These are phyloP conservation scores for Picea abies DNA, from an alignment of 83 land plant species.

Conservation along the genomic window DNA sequence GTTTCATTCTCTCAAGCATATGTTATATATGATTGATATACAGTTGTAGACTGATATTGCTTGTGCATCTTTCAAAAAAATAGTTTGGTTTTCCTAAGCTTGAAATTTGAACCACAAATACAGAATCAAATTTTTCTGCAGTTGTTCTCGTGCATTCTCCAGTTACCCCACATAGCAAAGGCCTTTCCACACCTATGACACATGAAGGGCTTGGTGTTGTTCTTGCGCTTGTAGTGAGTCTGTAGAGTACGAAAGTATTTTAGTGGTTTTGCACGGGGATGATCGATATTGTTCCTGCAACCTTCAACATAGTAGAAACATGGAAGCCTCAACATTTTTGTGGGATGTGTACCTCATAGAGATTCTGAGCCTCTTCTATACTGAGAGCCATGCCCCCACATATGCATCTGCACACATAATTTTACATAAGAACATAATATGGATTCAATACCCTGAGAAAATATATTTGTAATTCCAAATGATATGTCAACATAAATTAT, in stretches of 20 bases:
- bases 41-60: too few species aligned
- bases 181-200: constrained; percentile 38
- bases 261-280: constrained; percentile 32
- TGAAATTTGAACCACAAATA: constrained; percentile 40
- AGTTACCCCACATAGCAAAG: constrained; percentile 30
- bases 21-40: too few species aligned
- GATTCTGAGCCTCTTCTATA: constrained; percentile 27
- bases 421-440: not conserved
- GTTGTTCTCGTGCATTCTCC: constrained; percentile 88
- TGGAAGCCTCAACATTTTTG: constrained; percentile 28
- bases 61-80: too few species aligned
- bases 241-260: constrained; percentile 44
- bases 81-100: not conserved
- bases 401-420: constrained; percentile 21
- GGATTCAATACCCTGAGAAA: not conserved
- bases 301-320: constrained; percentile 44
- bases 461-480: not conserved
- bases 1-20: too few species aligned
- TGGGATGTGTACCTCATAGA: constrained; percentile 26
- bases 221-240: constrained; percentile 46
- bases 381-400: constrained; percentile 36
- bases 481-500: not conserved
- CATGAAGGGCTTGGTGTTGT: constrained; percentile 30
- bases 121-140: constrained; percentile 79
- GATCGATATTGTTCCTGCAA: constrained; percentile 40